Percentiles rank a stretch among this genome's conserved stretches.
Conservation (phyloP, 2,329 filamentous ascomycete genomes). For the Sporothrix mexicana region DNA sequence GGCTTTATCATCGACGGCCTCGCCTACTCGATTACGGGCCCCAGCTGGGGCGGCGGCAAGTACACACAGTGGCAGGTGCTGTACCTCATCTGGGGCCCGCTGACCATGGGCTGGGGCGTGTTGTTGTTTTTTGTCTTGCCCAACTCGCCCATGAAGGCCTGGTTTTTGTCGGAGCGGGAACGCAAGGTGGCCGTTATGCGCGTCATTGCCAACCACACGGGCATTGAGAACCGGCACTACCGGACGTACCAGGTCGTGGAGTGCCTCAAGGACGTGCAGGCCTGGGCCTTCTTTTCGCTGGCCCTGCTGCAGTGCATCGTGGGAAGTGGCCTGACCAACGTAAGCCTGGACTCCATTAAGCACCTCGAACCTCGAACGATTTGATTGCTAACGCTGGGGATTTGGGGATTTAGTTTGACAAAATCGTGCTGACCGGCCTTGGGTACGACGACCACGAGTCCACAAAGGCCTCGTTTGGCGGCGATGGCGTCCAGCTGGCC, state of each 20-base stretch:
- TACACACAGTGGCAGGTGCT: conserved; percentile 42
- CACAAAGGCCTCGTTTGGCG: conserved; percentile 31
- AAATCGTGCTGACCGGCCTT: conserved; percentile 59
- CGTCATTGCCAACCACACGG: conserved; percentile 46
- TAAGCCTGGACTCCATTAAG: background rate
- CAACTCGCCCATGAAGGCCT: conserved; percentile 53
- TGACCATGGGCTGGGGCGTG: conserved; percentile 43
- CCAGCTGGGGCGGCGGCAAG: conserved; percentile 29
- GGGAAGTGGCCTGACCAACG: conserved; percentile 42
- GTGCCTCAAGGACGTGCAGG: conserved; percentile 44
- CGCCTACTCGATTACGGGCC: conserved; percentile 31
- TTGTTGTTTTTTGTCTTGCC: conserved; percentile 44
- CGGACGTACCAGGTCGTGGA: conserved; percentile 44
- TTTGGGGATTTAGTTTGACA: too few species aligned
- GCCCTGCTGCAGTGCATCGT: conserved; percentile 43
- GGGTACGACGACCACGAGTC: conserved; percentile 60
- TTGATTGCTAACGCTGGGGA: too few species aligned
- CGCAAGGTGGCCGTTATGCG: conserved; percentile 43
- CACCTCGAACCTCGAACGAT: too few species aligned
- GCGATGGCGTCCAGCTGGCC: conserved; percentile 37
- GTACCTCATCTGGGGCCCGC: conserved; percentile 44
- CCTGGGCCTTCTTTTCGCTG: conserved; percentile 43
- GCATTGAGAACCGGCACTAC: conserved; percentile 45
- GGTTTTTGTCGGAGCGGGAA: conserved; percentile 40
- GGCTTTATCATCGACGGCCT: conserved; percentile 33